Evolutionary conservation across 2,329 filamentous ascomycete genomes (phyloP).

Genomic region (Calycina marina): DNA sequence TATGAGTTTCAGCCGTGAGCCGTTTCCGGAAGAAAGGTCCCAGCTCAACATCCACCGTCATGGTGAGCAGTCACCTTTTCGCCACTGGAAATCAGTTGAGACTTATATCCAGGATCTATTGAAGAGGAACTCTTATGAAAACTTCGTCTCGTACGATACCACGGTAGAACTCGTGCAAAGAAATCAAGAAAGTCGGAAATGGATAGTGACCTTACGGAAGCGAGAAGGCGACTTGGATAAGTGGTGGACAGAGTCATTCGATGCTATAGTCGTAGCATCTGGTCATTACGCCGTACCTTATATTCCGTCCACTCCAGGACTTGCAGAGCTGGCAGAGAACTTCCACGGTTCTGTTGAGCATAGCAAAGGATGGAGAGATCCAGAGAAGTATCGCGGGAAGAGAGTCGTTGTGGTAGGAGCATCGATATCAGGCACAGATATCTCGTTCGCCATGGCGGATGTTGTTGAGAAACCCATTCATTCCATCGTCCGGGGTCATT

Average conservation of each 20-base stretch:
- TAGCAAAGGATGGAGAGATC: constrained; percentile 58
- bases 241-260: constrained; percentile 51
- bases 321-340: constrained; percentile 38
- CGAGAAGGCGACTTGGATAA: constrained; percentile 29
- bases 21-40: constrained; percentile 31
- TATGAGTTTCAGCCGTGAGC: constrained; percentile 46
- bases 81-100: constrained; percentile 42
- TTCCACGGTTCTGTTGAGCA: constrained; percentile 44
- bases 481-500: constrained; percentile 36
- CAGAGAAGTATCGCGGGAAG: constrained; percentile 42
- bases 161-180: constrained; percentile 46
- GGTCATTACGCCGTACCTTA: constrained; percentile 55
- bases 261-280: constrained; percentile 50
- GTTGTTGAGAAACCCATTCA: constrained; percentile 33
- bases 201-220: constrained; percentile 37
- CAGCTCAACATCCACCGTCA: constrained; percentile 31
- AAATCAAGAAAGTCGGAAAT: constrained; percentile 28
- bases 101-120: constrained; percentile 39
- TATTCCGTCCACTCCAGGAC: constrained; percentile 43
- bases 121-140: constrained; percentile 35
- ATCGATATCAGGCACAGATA: constrained; percentile 50
- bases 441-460: constrained; percentile 36
- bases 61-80: constrained; percentile 43
- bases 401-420: constrained; percentile 44
- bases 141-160: constrained; percentile 39